phyloP scores from a whole-genome alignment of 1,284 basidiomycete genomes.

The Volvariella surrecta region DNA sequence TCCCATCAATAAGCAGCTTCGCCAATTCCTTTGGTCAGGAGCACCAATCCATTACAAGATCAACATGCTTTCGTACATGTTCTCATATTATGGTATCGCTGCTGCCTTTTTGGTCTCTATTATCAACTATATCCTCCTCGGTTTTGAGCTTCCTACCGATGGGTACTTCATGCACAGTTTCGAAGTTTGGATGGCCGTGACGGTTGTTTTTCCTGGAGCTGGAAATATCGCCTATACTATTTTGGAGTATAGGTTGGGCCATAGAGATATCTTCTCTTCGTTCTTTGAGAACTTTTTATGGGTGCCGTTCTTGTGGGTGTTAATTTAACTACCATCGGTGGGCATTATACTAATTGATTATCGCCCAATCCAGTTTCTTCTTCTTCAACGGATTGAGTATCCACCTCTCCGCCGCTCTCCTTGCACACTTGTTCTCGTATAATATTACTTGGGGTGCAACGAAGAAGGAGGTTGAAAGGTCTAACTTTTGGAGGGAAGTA shows the following conservation, averaged over 20 bases:
- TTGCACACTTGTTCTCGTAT: constrained; percentile 79
- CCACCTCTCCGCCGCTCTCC: constrained; percentile 63
- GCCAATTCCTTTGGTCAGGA: constrained; percentile 67
- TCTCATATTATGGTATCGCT: constrained; percentile 39
- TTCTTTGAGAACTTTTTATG: constrained; percentile 64
- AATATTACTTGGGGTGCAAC: constrained; percentile 80
- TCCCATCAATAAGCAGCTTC: constrained; percentile 72
- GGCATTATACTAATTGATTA: constrained; percentile 7
- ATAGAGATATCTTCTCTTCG: constrained; percentile 42
- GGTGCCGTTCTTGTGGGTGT: constrained; percentile 71
- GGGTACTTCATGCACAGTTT: constrained; percentile 67
- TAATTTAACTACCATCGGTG: background rate
- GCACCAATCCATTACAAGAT: constrained; percentile 82
- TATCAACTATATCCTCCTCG: constrained; percentile 67
- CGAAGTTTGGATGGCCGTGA: constrained; percentile 71
- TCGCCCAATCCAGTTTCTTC: constrained; percentile 54
- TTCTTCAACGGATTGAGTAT: constrained; percentile 78
- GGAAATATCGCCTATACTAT: constrained; percentile 68
- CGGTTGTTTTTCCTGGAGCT: constrained; percentile 65
- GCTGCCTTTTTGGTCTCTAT: constrained; percentile 55
- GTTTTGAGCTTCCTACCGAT: constrained; percentile 57
- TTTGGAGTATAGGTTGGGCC: constrained; percentile 70
- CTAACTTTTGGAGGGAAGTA: constrained; percentile 84
- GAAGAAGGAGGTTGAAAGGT: constrained; percentile 66
- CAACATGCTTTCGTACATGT: constrained; percentile 67